Evolutionary conservation across 148 eudicot genomes (phyloP), one percentile per base, ranked within the genome.

Genomic region (Nyssa sinensis): DNA sequence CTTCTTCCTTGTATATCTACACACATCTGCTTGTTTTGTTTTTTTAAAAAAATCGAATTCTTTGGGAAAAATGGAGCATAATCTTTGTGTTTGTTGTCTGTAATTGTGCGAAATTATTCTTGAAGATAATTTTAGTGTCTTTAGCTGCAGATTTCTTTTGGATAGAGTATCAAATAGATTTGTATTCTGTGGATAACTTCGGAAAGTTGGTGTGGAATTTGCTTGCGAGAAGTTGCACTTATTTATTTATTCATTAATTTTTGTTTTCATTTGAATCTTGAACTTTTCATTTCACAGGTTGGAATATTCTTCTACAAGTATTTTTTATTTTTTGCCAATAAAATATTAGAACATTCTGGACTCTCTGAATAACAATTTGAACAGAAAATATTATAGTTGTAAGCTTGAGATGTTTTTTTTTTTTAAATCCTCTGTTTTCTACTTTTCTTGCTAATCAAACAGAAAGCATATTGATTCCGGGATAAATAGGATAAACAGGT

Each of bases 161-260:
- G 16, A 44, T 44, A 11, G 19, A 39, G 7, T 44, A 19, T 44
- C 17, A 19, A 44, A 11, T 44, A 44, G 19, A 44, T 44, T 44
- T 44, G 1, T 14, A 11, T 39, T 39, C 44, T 6, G 31, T 5
- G 10, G 12, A 59, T 16, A 29, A 30, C 29, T 28, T 28, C 4
- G 14, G 65, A 21, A 62, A 62, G 13, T 62, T 62, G 35, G 16
- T 62, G 21, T 28, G 21, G 19, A 4, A 14, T 10, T 7, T 10
- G 57, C 35, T 53, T 58, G 32, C 49, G 9, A 67, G 67, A 69
- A 29, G 66, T 21, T 67, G 65, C 59, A 44, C 13, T 67, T 39
- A 58, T 71, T 19, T 33, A 1, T 61, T 4, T 61, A 10, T 59
- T 59, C 14, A n/a, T n/a, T n/a, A n/a, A n/a, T n/a, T n/a, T n/a